These are phyloP conservation scores for Russula earlei DNA, from an alignment of 768 basidiomycete genomes.

Conservation along the genomic window DNA sequence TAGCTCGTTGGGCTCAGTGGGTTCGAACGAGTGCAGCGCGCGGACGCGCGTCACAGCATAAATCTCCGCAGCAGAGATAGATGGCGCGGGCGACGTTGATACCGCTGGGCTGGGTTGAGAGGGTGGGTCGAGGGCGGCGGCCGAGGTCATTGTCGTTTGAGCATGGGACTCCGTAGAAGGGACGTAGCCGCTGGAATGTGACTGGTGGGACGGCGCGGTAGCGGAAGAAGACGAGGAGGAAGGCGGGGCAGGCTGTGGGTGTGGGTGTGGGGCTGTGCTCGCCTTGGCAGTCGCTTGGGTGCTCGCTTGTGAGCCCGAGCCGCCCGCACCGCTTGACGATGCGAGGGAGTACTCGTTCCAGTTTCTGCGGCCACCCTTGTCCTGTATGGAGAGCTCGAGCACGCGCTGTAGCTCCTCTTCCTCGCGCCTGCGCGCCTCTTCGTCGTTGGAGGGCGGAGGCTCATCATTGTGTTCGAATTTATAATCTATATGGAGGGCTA, in stretches of 20 bases:
- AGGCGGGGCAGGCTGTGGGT: constrained; percentile 17
- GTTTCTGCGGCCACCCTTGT: constrained; percentile 68
- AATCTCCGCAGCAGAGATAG: constrained; percentile 24
- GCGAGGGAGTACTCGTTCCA: constrained; percentile 40
- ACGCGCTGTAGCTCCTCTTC: constrained; percentile 93
- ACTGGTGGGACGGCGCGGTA: constrained; percentile 21
- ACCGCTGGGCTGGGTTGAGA: constrained; percentile 20
- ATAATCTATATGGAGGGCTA: constrained; percentile 45
- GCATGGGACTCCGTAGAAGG: constrained; percentile 25
- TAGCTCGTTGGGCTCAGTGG: constrained; percentile 82
- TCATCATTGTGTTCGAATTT: constrained; percentile 59
- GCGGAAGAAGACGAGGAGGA: constrained; percentile 20
- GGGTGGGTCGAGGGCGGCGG: constrained; percentile 21
- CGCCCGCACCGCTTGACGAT: constrained; percentile 30
- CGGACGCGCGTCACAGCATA: constrained; percentile 68
- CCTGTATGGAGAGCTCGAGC: constrained; percentile 86
- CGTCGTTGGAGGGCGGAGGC: constrained; percentile 60
- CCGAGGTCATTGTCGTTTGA: constrained; percentile 13
- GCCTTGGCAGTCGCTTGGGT: constrained; percentile 20
- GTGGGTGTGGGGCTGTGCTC: constrained; percentile 21
- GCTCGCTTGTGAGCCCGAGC: constrained; percentile 21
- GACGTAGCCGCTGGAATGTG: constrained; percentile 45
- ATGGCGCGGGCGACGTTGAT: constrained; percentile 23
- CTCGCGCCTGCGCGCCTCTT: constrained; percentile 72
- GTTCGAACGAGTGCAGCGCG: constrained; percentile 82